phyloP scores from a whole-genome alignment of 768 basidiomycete species.

The Tulasnella sp. region DNA sequence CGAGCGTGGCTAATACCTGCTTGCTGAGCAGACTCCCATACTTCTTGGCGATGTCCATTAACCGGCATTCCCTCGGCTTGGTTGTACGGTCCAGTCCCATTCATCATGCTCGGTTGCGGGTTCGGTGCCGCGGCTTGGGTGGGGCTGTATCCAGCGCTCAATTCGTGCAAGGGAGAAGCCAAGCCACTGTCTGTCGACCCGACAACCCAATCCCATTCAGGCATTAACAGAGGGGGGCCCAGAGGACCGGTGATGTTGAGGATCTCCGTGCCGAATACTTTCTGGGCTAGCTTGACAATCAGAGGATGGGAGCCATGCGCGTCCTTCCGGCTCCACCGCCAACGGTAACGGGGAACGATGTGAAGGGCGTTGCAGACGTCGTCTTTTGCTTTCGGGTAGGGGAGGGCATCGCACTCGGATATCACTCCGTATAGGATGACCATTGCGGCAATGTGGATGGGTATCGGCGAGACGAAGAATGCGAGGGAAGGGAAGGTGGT shows the following conservation, averaged over 20 bases:
- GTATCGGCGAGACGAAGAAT: slow-evolving; percentile 85
- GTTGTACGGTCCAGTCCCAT: not conserved
- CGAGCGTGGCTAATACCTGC: not conserved
- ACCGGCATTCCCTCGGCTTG: not conserved
- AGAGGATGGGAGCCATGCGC: slow-evolving; percentile 76
- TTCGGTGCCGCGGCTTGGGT: not conserved
- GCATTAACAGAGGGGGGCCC: slow-evolving; percentile 37
- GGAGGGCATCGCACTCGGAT: slow-evolving; percentile 65
- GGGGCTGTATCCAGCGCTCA: not conserved
- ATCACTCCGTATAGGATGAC: slow-evolving; percentile 85
- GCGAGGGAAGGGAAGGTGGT: slow-evolving; percentile 81
- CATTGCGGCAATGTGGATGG: slow-evolving; percentile 86
- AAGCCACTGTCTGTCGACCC: not conserved
- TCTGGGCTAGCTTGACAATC: slow-evolving; percentile 75
- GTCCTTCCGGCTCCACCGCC: slow-evolving; percentile 89
- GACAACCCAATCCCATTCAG: slow-evolving; percentile 49
- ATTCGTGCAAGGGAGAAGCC: slow-evolving; percentile 1
- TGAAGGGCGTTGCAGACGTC: slow-evolving; percentile 85
- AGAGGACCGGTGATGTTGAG: slow-evolving; percentile 43
- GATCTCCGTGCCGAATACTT: slow-evolving; percentile 71
- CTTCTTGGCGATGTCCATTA: not conserved
- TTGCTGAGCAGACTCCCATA: not conserved
- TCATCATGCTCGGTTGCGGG: not conserved
- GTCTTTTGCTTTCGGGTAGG: slow-evolving; percentile 63
- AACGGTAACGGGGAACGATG: slow-evolving; percentile 83